Percentiles rank a stretch among this genome's conserved stretches.
These are phyloP conservation scores for Populus hybrid DNA, from an alignment of 441 rosid genomes.

Conservation along the genomic window DNA sequence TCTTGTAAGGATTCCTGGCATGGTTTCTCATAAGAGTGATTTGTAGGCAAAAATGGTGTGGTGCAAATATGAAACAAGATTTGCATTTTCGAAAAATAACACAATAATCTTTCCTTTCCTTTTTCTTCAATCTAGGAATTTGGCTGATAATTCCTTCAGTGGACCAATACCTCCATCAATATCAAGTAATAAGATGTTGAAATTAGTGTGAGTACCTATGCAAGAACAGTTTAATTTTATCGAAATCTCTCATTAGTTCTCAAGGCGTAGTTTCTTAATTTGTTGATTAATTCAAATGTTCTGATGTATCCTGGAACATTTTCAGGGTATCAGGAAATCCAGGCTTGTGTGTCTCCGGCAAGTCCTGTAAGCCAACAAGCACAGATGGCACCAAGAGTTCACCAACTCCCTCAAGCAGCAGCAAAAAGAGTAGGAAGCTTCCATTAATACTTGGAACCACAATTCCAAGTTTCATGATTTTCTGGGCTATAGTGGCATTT, in stretches of 20 bases:
- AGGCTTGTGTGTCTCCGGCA: constrained; percentile 23
- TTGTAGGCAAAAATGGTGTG: background rate
- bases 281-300: background rate
- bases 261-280: background rate
- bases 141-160: constrained; percentile 29
- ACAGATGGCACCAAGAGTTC: background rate
- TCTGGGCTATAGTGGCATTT: constrained; percentile 12
- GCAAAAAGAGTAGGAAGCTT: constrained; percentile 9
- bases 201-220: constrained; percentile 19
- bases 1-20: background rate
- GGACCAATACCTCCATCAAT: constrained; percentile 27
- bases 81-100: background rate
- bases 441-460: constrained; percentile 15
- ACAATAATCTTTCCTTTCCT: background rate
- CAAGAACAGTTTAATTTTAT: background rate
- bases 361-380: constrained; percentile 14
- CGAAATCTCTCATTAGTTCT: background rate
- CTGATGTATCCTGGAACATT: background rate
- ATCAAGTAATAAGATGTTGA: constrained; percentile 23
- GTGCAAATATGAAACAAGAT: background rate
- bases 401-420: background rate
- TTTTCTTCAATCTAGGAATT: constrained; percentile 19
- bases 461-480: background rate
- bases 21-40: background rate
- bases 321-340: constrained; percentile 30